Base-by-base conservation (phyloP, 352 stramenopile species). In the Aphanomyces cochlioides region DNA sequence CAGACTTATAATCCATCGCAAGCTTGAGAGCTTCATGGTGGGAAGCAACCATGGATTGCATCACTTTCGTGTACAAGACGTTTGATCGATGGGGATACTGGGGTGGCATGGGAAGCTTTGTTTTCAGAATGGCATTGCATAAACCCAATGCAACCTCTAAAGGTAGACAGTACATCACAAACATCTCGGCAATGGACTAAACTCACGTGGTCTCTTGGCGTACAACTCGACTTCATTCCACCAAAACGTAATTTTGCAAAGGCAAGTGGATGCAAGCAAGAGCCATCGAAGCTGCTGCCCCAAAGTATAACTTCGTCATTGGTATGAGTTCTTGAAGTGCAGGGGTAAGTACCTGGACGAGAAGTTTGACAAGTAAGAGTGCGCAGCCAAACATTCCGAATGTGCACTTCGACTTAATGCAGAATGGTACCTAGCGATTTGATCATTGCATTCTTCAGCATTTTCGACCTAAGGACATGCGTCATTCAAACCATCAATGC, bases 401-500 rank as follows among this genome's bases (percentile, higher is more conserved):
- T 45, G 38, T 7, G 15, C 59, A 36, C 59, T 50, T 10, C 59
- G 59, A 41, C 59, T 67, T n/a, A 67, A 19, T 13, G 59, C 59
- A 41, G 59, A 67, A 21, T 67, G 40, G 38, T 67, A 67, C 43
- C 59, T 41, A 6, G 59, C 59, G n/a, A 67, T 10, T 37, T 67
- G 59, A 17, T 28, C 21, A 15, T 41, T 7, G 19, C 41, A 67
- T 6, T 37, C 21, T 10, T 48, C 28, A 3, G 15, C 43, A n/a
- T 38, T 28, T 8, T 56, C 43, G 19, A 43, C 59, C 43, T 67
- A 43, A 15, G 19, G 4, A 12, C 43, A 41, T 47, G 5, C 37
- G 38, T 28, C 7, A 38, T 48, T n/a, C 15, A 38, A 21, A 13
- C 5, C 4, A 66, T 7, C 15, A 5, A n/a, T 5, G 17, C 57